Conservation (phyloP, 2,329 filamentous ascomycete genomes). For the Meredithiella fracta region DNA sequence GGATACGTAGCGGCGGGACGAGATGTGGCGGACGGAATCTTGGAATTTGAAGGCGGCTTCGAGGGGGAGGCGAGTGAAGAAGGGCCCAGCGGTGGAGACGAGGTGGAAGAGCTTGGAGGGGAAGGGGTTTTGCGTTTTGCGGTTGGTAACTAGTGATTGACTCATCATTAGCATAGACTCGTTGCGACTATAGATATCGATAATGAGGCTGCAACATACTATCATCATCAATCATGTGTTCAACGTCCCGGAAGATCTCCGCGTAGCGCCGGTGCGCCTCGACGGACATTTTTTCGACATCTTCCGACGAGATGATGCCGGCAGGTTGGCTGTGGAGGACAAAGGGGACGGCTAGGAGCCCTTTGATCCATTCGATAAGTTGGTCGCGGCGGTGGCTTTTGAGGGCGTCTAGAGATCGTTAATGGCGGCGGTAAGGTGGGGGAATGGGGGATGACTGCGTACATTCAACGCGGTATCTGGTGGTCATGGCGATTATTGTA, state of each 20-base stretch:
- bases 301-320: constrained; percentile 58
- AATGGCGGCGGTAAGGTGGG: constrained; percentile 10
- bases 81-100: constrained; percentile 78
- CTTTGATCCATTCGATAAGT: constrained; percentile 96
- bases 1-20: constrained; percentile 77
- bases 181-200: background rate
- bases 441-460: constrained; percentile 21
- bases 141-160: constrained; percentile 46
- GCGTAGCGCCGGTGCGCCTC: constrained; percentile 78
- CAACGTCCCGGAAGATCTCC: constrained; percentile 89
- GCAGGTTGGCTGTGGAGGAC: constrained; percentile 92
- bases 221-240: constrained; percentile 80
- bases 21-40: constrained; percentile 72
- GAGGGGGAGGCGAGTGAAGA: constrained; percentile 77
- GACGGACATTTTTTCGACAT: constrained; percentile 54
- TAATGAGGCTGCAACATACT: constrained; percentile 33
- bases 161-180: constrained; percentile 7
- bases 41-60: constrained; percentile 87
- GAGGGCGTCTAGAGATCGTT: constrained; percentile 34
- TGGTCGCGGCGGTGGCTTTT: constrained; percentile 86
- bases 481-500: constrained; percentile 33
- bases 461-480: constrained; percentile 59
- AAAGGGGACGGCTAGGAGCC: constrained; percentile 82
- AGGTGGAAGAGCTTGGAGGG: constrained; percentile 85
- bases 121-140: constrained; percentile 44